Evolutionary conservation across 1,139 yeast genomes (phyloP).

Genomic region (Nakaseomyces sp.): DNA sequence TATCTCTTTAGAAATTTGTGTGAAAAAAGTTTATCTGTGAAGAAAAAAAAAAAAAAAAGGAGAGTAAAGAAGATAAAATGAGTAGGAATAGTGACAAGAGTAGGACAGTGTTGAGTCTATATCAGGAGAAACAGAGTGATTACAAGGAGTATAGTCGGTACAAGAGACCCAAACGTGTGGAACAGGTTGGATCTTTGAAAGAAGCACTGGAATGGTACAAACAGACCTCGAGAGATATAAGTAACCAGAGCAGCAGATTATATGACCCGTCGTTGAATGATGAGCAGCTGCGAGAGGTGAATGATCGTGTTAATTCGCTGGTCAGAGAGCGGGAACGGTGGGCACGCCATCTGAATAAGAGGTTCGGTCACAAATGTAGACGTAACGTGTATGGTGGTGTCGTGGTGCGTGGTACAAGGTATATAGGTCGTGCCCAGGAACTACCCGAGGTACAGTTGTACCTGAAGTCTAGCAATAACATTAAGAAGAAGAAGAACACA

Average conservation of each 20-base stretch:
- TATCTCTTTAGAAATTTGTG: no score
- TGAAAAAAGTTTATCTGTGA: no score
- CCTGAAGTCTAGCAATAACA: neutral
- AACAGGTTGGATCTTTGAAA: constrained; percentile 44
- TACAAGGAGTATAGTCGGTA: constrained; percentile 48
- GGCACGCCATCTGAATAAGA: constrained; percentile 61
- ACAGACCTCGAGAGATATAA: constrained; percentile 57
- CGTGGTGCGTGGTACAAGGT: constrained; percentile 43
- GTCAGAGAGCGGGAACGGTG: constrained; percentile 63
- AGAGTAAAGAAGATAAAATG: constrained; percentile 45
- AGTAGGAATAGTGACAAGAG: constrained; percentile 72
- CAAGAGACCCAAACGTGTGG: constrained; percentile 54
- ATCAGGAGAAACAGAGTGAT: constrained; percentile 51
- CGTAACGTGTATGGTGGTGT: constrained; percentile 20
- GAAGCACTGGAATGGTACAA: constrained; percentile 75
- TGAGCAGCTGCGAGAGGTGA: constrained; percentile 58
- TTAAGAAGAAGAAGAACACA: neutral
- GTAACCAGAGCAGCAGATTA: constrained; percentile 50
- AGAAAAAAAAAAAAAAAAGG: no score
- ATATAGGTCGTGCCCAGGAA: constrained; percentile 79
- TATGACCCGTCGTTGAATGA: constrained; percentile 57
- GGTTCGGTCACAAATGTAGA: constrained; percentile 23
- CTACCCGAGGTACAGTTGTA: constrained; percentile 57
- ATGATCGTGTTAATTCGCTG: constrained; percentile 64
- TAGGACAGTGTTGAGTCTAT: constrained; percentile 58